These are phyloP conservation scores for Alternaria novae-zelandiae DNA, from an alignment of 2,329 filamentous ascomycete species.

Conservation along the genomic window DNA sequence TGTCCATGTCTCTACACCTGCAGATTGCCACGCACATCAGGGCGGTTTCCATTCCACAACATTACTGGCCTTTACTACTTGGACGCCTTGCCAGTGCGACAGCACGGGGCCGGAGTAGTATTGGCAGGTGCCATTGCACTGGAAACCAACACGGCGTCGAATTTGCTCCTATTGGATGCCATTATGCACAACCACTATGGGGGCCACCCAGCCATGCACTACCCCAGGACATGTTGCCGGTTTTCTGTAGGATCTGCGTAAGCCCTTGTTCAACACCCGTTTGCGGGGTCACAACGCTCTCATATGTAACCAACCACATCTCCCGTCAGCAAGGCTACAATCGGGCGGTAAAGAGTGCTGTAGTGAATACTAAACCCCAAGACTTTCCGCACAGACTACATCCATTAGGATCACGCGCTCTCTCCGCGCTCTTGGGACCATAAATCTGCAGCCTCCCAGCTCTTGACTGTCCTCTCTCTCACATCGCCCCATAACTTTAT, in stretches of 20 bases:
- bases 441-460: conserved; percentile 11
- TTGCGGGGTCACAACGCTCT: conserved; percentile 28
- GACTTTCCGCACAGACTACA: conserved; percentile 17
- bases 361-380: conserved; percentile 17
- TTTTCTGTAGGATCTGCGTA: conserved; percentile 13
- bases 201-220: conserved; percentile 21
- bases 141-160: conserved; percentile 5
- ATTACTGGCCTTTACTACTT: conserved; percentile 2
- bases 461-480: conserved; percentile 1
- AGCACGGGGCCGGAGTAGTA: conserved; percentile 4
- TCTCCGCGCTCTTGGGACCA: conserved; percentile 4
- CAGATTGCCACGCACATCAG: background rate
- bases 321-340: conserved; percentile 4
- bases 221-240: conserved; percentile 29
- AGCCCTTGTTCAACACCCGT: conserved; percentile 22
- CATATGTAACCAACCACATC: conserved; percentile 10
- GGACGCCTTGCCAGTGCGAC: conserved; percentile 5
- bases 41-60: background rate
- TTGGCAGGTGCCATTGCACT: conserved; percentile 13
- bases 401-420: conserved; percentile 26
- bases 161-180: conserved; percentile 9
- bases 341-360: conserved; percentile 1
- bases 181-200: conserved; percentile 19
- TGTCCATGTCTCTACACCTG: background rate
- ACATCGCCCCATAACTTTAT: conserved; percentile 4